A percentile compares a stretch with the other conserved stretches of the same genome.
These are phyloP conservation scores for Leccinum subgranulosum DNA, from an alignment of 768 basidiomycete species.

Conservation along the genomic window DNA sequence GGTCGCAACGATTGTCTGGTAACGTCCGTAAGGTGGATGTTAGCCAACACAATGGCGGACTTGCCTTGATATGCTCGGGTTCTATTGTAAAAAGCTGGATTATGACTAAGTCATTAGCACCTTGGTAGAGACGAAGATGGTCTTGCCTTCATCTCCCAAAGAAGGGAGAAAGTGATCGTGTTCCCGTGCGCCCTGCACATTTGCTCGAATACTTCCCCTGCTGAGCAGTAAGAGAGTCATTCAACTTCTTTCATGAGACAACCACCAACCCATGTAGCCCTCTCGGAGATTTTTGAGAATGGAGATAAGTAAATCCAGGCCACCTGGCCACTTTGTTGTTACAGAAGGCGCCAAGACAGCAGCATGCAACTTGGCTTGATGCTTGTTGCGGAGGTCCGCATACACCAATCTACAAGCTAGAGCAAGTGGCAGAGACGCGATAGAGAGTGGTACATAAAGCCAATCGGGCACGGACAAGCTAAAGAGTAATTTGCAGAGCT, in stretches of 20 bases:
- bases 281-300: slow-evolving; percentile 16
- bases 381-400: slow-evolving; percentile 4
- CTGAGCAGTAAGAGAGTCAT: not conserved
- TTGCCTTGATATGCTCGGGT: slow-evolving; percentile 44
- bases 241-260: not conserved
- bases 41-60: not conserved
- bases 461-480: slow-evolving; percentile 4
- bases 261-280: slow-evolving; percentile 26
- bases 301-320: slow-evolving; percentile 29
- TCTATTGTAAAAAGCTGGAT: slow-evolving; percentile 42
- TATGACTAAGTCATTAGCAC: not conserved
- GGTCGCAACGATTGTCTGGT: slow-evolving; percentile 39
- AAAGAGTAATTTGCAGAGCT: slow-evolving; percentile 5
- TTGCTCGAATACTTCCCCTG: slow-evolving; percentile 30
- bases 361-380: slow-evolving; percentile 13
- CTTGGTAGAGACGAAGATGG: not conserved
- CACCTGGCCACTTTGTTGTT: slow-evolving; percentile 32
- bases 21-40: not conserved
- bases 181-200: slow-evolving; percentile 28
- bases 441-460: slow-evolving; percentile 7
- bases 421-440: slow-evolving; percentile 22
- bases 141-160: slow-evolving; percentile 39
- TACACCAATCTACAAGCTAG: slow-evolving; percentile 12
- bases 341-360: slow-evolving; percentile 33
- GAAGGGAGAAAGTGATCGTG: slow-evolving; percentile 30